Evolutionary conservation across 2,329 filamentous ascomycete genomes (phyloP), one percentile per base, ranked within the genome.

Genomic region (Colletotrichum graminicola): DNA sequence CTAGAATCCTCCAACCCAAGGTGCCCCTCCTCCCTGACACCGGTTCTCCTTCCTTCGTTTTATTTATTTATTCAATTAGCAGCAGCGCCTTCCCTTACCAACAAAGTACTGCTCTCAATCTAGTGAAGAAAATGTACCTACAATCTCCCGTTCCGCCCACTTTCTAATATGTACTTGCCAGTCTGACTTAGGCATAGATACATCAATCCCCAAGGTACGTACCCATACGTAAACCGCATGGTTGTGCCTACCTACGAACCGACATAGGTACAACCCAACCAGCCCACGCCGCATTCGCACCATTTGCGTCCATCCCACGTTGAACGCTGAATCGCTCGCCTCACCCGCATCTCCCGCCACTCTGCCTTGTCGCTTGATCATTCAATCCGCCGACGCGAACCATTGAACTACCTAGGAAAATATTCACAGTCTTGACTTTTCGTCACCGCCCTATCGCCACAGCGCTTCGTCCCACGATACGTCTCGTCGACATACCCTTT

Each of bases 281-380:
- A 34, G 51, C 26, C 60, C 60, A 62, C 60, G 60, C 60, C 32
- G 47, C 47, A 21, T 41, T 45, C 23, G 57, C 43, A 49, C 34
- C 60, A 41, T 62, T 32, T 52, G 55, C 45, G 39, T 23, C 47
- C 59, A 49, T 62, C 60, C 39, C 60, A 29, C 34, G 34, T 62
- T 52, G 23, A 62, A 51, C 60, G 23, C 60, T 26, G 47, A 39
- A 62, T 51, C 16, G 4, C 5, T 62, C 18, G 23, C 32, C 51
- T 51, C 60, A 29, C 23, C 26, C 32, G n/a, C 45, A 56, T 51
- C 26, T 23, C 32, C 26, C 16, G n/a, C 45, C 39, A 29, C 36
- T 18, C 12, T 16, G 45, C n/a, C 34, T 39, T 26, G 47, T 51
- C 21, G 60, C 60, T 29, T 8, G 18, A 29, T 14, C 18, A n/a